Percentiles rank a stretch among this genome's conserved stretches.
These are phyloP conservation scores for Leccinum variicolor DNA, from an alignment of 768 basidiomycete species.

Conservation along the genomic window DNA sequence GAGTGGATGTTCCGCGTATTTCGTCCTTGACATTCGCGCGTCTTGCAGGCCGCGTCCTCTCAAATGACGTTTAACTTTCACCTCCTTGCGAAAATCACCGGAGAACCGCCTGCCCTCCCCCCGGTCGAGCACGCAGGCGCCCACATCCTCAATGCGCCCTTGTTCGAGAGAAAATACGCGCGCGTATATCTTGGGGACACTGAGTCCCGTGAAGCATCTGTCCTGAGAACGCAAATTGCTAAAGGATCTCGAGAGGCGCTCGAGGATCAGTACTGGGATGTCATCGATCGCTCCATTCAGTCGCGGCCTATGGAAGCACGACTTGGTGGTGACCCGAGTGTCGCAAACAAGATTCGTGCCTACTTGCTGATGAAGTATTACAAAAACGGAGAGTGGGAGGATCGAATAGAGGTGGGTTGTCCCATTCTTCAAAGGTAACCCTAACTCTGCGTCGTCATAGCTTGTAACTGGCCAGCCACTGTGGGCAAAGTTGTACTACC, in stretches of 20 bases:
- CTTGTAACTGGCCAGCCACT: constrained; percentile 82
- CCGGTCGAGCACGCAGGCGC: constrained; percentile 77
- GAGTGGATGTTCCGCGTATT: not conserved
- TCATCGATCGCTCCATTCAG: constrained; percentile 80
- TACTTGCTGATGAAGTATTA: constrained; percentile 82
- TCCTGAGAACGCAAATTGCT: constrained; percentile 70
- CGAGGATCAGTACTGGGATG: constrained; percentile 86
- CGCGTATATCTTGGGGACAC: constrained; percentile 66
- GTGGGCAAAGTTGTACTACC: constrained; percentile 93
- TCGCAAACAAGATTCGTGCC: constrained; percentile 86
- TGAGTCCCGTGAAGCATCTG: constrained; percentile 61
- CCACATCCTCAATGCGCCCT: constrained; percentile 75
- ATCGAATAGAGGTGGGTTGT: constrained; percentile 72
- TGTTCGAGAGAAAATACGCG: constrained; percentile 82
- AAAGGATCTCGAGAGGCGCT: constrained; percentile 76
- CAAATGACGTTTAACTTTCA: constrained; percentile 73
- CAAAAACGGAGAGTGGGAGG: constrained; percentile 79
- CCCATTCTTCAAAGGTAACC: not conserved
- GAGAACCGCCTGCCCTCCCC: constrained; percentile 71
- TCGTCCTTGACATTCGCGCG: constrained; percentile 3
- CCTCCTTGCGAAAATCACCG: constrained; percentile 71
- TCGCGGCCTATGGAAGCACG: constrained; percentile 79
- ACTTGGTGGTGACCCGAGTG: constrained; percentile 88
- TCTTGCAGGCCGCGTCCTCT: constrained; percentile 42
- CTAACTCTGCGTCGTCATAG: constrained; percentile 37